Percentiles rank a stretch among this genome's conserved stretches.
These are phyloP conservation scores for Exophiala bonariae DNA, from an alignment of 2,329 filamentous ascomycete genomes.

Conservation along the genomic window DNA sequence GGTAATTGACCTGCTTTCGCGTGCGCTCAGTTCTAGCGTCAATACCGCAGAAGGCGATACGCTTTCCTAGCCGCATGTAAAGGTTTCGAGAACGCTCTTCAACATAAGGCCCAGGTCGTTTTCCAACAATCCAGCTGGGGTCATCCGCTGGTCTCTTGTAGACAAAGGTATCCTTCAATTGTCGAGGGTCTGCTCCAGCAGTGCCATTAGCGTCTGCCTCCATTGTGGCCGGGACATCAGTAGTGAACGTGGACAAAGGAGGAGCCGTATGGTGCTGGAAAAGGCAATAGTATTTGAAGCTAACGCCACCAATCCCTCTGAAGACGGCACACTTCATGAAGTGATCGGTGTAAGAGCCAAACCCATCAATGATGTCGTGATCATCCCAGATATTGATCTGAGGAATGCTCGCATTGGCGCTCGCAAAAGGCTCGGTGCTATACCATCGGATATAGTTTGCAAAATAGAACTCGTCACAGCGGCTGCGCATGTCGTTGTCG, in stretches of 20 bases:
- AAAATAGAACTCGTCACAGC: conserved; percentile 64
- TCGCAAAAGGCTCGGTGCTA: conserved; percentile 62
- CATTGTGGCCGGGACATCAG: conserved; percentile 63
- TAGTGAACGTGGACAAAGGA: conserved; percentile 81
- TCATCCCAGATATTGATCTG: conserved; percentile 80
- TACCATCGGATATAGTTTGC: conserved; percentile 68
- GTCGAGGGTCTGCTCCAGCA: conserved; percentile 63
- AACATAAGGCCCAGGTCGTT: conserved; percentile 68
- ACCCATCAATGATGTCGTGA: conserved; percentile 89
- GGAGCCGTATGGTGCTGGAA: conserved; percentile 80
- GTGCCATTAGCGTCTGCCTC: conserved; percentile 46
- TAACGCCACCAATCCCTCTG: conserved; percentile 62
- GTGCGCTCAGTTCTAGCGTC: conserved; percentile 73
- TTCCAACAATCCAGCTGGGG: conserved; percentile 74
- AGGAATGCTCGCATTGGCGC: conserved; percentile 61
- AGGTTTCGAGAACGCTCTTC: conserved; percentile 62
- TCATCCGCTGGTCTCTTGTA: conserved; percentile 59
- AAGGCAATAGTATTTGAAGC: conserved; percentile 63
- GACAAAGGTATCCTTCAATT: conserved; percentile 75
- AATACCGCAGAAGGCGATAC: conserved; percentile 64
- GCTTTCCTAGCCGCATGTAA: conserved; percentile 63
- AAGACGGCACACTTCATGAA: conserved; percentile 68
- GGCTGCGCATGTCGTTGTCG: conserved; percentile 61
- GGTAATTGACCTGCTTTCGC: conserved; percentile 88
- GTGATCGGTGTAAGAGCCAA: conserved; percentile 74